phyloP scores from a whole-genome alignment of 2,329 filamentous ascomycete species.

The Botrytis cinerea region DNA sequence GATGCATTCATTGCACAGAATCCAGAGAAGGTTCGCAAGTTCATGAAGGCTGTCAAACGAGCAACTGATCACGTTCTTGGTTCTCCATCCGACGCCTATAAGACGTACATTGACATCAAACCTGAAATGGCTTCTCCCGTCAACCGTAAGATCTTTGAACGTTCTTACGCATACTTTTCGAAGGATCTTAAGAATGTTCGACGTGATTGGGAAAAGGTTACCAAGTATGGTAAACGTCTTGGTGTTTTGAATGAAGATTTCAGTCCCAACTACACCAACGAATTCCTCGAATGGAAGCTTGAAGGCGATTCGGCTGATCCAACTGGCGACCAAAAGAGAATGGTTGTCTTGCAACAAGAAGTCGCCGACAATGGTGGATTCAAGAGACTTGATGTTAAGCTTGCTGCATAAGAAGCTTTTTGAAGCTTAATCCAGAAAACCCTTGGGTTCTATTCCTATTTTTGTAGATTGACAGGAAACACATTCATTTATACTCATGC shows the following conservation, averaged over 20 bases:
- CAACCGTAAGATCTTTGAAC: constrained; percentile 79
- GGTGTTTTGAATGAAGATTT: constrained; percentile 66
- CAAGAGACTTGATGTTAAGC: constrained; percentile 47
- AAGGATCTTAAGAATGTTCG: constrained; percentile 72
- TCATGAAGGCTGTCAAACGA: constrained; percentile 72
- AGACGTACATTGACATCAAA: constrained; percentile 71
- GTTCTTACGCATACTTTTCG: constrained; percentile 75
- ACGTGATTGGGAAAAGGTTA: constrained; percentile 78
- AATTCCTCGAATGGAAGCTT: constrained; percentile 66
- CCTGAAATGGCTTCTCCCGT: constrained; percentile 66
- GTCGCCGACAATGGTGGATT: constrained; percentile 68
- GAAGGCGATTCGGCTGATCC: constrained; percentile 67
- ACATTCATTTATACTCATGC: background rate
- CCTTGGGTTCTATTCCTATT: background rate
- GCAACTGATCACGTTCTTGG: constrained; percentile 73
- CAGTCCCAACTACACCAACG: constrained; percentile 73
- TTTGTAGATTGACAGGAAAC: background rate
- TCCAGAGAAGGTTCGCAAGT: constrained; percentile 65
- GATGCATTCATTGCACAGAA: constrained; percentile 67
- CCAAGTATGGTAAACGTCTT: constrained; percentile 72
- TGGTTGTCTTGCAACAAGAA: constrained; percentile 67
- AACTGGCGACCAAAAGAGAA: constrained; percentile 71
- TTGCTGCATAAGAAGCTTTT: constrained; percentile 24
- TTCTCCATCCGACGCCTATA: constrained; percentile 63
- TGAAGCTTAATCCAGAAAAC: background rate